Conservation (phyloP, 192 early-diverging fungal species). For the Phycomyces blakesleeanus region DNA sequence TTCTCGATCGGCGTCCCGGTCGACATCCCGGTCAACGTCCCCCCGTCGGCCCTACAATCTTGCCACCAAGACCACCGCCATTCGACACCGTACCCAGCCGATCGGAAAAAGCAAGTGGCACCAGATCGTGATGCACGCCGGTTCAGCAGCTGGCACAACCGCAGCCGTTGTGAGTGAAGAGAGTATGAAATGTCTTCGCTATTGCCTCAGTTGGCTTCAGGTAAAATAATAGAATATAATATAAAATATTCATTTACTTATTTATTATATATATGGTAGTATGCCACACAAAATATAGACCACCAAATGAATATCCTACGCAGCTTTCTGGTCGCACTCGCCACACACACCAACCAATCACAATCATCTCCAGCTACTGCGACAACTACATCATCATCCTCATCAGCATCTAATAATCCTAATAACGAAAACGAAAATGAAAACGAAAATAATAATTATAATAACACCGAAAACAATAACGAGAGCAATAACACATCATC, state of each 20-base stretch:
- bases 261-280: slow-evolving; percentile 35
- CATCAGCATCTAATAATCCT: too few relatives aligned
- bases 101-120: slow-evolving; percentile 49
- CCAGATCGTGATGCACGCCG: slow-evolving; percentile 58
- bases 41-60: slow-evolving; percentile 26
- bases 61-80: slow-evolving; percentile 14
- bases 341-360: slow-evolving; percentile 7
- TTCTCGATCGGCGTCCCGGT: slow-evolving; percentile 2
- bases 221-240: slow-evolving; percentile 31
- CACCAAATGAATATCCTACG: slow-evolving; percentile 64
- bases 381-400: too few relatives aligned
- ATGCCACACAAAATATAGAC: slow-evolving; percentile 71
- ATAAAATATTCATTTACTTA: too few relatives aligned
- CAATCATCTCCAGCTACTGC: neutral
- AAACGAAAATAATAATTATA: too few relatives aligned
- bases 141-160: slow-evolving; percentile 58
- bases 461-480: too few relatives aligned
- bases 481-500: slow-evolving; percentile 34
- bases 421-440: too few relatives aligned
- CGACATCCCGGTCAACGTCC: slow-evolving; percentile 27
- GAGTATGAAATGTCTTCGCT: slow-evolving; percentile 79
- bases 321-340: slow-evolving; percentile 49
- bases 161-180: slow-evolving; percentile 85
- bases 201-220: slow-evolving; percentile 85
- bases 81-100: slow-evolving; percentile 20